Base-by-base conservation (phyloP, 2,329 filamentous ascomycete genomes). In the Penicillium psychrosexuale region DNA sequence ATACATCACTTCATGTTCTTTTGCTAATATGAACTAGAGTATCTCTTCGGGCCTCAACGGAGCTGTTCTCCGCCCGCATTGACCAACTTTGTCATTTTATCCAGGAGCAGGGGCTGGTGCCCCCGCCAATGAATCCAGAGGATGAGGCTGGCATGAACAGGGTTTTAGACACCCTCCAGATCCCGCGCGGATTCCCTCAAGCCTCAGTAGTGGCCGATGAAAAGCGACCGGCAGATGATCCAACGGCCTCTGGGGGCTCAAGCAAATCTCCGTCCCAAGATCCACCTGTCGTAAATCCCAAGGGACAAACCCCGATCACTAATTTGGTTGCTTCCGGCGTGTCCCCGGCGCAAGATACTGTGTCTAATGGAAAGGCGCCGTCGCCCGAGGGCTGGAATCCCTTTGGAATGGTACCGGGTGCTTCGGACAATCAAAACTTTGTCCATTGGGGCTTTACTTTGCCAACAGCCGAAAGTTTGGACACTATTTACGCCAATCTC, bases 71-170 rank as follows among this genome's bases (percentile, higher is more conserved):
- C 3, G 64, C 69, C 2, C 60, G 72, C 42, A 71, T 75, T 44
- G 72, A 74, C 51, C 71, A 75, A 53, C 61, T 74, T 17, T 67
- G 61, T 53, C 69, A 73, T 24, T 77, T 76, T 30, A 77, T 77
- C n/a, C 58, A 69, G 42, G 72, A 75, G 17, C 65, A 75, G 59
- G 73, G 73, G 3, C 62, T 77, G 3, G 65, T 73, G 30, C 69
- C 72, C 2, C 75, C 75, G 0, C 57, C 61, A 0, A 77, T 77
- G 75, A 64, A 70, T 6, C 63, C 66, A 6, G 72, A 73, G 28
- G 72, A 73, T 53, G 72, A 74, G 48, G 60, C 60, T 22, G 71
- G 66, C 1, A 72, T 74, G 60, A 73, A 70, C n/a, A 63, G 69
- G 51, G 71, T 74, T 7, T 53, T 74, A 31, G 72, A 74, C 31